phyloP scores from a whole-genome alignment of 2,329 filamentous ascomycete species.

The Aulographum hederae region DNA sequence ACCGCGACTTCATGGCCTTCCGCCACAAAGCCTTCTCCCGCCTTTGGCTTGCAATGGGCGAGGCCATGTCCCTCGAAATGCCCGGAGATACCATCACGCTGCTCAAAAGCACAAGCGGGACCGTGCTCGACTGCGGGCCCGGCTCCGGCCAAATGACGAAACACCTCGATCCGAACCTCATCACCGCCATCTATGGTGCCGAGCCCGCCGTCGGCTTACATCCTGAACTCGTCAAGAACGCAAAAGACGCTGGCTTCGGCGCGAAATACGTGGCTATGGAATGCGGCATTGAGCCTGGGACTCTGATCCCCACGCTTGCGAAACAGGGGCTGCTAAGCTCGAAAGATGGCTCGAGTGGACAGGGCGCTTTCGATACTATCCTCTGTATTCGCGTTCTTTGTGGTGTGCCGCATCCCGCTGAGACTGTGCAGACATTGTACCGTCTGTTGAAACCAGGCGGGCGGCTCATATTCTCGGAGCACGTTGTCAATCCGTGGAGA shows the following conservation, averaged over 20 bases:
- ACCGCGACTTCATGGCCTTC: neutral
- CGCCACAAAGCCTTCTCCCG: slow-evolving; percentile 2
- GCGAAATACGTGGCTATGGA: slow-evolving; percentile 31
- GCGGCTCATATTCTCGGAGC: slow-evolving; percentile 34
- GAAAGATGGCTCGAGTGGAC: slow-evolving; percentile 7
- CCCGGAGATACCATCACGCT: slow-evolving; percentile 13
- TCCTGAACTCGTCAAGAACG: slow-evolving; percentile 20
- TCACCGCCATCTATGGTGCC: slow-evolving; percentile 32
- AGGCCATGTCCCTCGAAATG: slow-evolving; percentile 18
- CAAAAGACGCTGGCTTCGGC: slow-evolving; percentile 20
- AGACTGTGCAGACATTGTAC: slow-evolving; percentile 29
- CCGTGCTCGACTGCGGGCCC: slow-evolving; percentile 24
- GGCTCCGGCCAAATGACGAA: slow-evolving; percentile 32
- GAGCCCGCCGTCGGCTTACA: slow-evolving; percentile 34
- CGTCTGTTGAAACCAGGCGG: slow-evolving; percentile 34
- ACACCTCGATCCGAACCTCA: slow-evolving; percentile 22
- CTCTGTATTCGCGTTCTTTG: slow-evolving; percentile 36
- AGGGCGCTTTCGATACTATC: slow-evolving; percentile 34
- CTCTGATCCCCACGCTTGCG: slow-evolving; percentile 25
- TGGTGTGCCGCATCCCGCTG: slow-evolving; percentile 29
- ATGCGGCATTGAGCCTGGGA: slow-evolving; percentile 27
- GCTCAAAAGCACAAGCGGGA: slow-evolving; percentile 12
- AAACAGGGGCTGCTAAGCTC: slow-evolving; percentile 21
- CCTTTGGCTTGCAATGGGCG: slow-evolving; percentile 8
- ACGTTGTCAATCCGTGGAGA: slow-evolving; percentile 35